Evolutionary conservation across 768 basidiomycete species (phyloP).

Genomic region (Phaffia australis): DNA sequence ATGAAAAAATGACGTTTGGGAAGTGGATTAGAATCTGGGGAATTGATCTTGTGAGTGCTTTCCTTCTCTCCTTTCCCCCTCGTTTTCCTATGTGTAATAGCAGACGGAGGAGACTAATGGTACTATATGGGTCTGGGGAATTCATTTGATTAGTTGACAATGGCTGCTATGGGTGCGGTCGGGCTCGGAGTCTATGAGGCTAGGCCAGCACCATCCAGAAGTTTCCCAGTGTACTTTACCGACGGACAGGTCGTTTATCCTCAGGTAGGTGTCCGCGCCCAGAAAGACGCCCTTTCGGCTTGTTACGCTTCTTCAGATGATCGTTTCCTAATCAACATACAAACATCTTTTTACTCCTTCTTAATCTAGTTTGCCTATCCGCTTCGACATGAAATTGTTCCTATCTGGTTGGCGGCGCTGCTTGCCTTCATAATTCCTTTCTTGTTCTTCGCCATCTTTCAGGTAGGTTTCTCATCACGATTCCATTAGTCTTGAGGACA

Average conservation of each 20-base stretch:
- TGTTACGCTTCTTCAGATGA: conserved; percentile 21
- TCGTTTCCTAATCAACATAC: too few relatives aligned
- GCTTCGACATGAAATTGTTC: conserved; percentile 34
- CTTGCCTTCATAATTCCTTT: conserved; percentile 50
- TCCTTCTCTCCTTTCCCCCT: too few relatives aligned
- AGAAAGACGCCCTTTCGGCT: neutral
- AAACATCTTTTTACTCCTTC: conserved; percentile 38
- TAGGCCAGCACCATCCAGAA: conserved; percentile 42
- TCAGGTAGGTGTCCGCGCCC: conserved; percentile 43
- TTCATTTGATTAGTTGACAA: conserved; percentile 48
- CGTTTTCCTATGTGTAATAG: too few relatives aligned
- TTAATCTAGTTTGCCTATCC: conserved; percentile 4
- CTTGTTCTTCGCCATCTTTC: conserved; percentile 49
- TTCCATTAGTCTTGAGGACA: too few relatives aligned
- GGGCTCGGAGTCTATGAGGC: conserved; percentile 6
- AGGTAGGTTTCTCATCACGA: too few relatives aligned
- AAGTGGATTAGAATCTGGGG: conserved; percentile 17
- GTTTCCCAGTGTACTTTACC: conserved; percentile 44
- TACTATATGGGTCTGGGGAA: too few relatives aligned
- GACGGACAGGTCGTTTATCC: conserved; percentile 49
- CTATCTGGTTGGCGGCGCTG: conserved; percentile 43
- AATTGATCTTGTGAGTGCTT: conserved; percentile 14
- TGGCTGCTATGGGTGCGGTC: conserved; percentile 50
- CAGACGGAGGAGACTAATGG: too few relatives aligned
- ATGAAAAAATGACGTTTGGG: conserved; percentile 4